Base-by-base conservation (phyloP, 805 yeast genomes). In the Wickerhamomyces kurtzmanii region DNA sequence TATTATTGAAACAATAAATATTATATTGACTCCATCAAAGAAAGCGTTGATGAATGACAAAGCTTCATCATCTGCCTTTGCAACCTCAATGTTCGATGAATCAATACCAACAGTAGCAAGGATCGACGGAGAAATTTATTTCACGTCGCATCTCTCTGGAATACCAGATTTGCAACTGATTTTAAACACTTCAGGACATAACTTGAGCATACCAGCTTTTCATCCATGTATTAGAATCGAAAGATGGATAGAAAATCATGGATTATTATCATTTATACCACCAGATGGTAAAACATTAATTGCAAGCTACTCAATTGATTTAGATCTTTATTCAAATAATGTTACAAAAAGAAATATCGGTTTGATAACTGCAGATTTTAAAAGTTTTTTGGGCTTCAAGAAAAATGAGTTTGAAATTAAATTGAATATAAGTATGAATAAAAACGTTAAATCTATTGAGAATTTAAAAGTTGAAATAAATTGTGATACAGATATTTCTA, bases 251-350 rank as follows among this genome's bases (percentile, higher is more conserved):
- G 34, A 43, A 20, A 43, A 43, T 5, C 66, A 68, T 1, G 75
- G 73, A 1, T 37, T 54, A 0, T 46, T 86, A 18, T 60, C 73
- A 12, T 84, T 89, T 43, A 65, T 81, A 12, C 98, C 97, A 5
- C 94, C 97, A 0, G 96, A 89, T 51, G 96, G 93, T 6, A 65
- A 59, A 33, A 71, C 73, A 22, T 59, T 64, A 3, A 47, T 87
- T 14, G 68, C 77, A 65, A 52, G 68, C 8, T 87, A 87, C 51
- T 60, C 67, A 5, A 49, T 81, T 17, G 81, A 80, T 37, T 43
- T 78, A 12, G 54, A 51, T 29, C 33, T 32, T 14, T 30, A 36
- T 22, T 34, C 49, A 5, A 5, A 28, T 2, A 31, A 36, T 1
- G 40, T 34, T 10, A 20, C 34, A 2, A 38, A 36, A 6, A 38